Conservation (phyloP, 352 stramenopile genomes). For the Phytopythium montanum region DNA sequence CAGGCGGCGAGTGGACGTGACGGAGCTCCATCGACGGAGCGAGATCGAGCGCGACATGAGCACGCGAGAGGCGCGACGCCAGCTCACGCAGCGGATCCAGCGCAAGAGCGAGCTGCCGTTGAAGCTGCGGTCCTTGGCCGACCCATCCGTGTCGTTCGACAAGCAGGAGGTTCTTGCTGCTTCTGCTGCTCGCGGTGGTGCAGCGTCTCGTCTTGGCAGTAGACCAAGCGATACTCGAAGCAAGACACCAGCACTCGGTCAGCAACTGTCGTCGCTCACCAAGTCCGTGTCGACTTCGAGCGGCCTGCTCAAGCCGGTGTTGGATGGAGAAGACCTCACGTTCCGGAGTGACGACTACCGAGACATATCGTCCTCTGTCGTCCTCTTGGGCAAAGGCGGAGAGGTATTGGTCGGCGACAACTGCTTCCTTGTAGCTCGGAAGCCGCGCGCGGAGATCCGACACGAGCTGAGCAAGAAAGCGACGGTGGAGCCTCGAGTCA, state of each 20-base stretch:
- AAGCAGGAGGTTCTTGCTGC: slow-evolving; percentile 26
- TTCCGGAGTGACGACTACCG: slow-evolving; percentile 58
- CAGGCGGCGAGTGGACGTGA: slow-evolving; percentile 23
- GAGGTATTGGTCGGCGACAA: slow-evolving; percentile 54
- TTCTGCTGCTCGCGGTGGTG: slow-evolving; percentile 8
- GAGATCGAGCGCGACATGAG: slow-evolving; percentile 43
- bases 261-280: slow-evolving; percentile 8
- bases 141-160: slow-evolving; percentile 47
- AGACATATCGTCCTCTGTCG: slow-evolving; percentile 38
- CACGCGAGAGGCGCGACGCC: slow-evolving; percentile 30
- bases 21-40: slow-evolving; percentile 33
- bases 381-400: slow-evolving; percentile 31
- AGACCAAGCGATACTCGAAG: slow-evolving; percentile 12
- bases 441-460: slow-evolving; percentile 33
- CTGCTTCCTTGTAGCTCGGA: slow-evolving; percentile 42
- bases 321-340: slow-evolving; percentile 13
- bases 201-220: slow-evolving; percentile 7
- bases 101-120: slow-evolving; percentile 37
- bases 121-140: slow-evolving; percentile 46
- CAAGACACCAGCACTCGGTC: slow-evolving; percentile 6
- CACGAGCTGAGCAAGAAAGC: slow-evolving; percentile 31
- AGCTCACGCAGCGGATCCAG: slow-evolving; percentile 24
- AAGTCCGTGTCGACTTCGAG: not conserved
- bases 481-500: slow-evolving; percentile 35
- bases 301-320: not conserved